Evolutionary conservation across 352 stramenopile genomes (phyloP).

Genomic region (Pythium coloratum): DNA sequence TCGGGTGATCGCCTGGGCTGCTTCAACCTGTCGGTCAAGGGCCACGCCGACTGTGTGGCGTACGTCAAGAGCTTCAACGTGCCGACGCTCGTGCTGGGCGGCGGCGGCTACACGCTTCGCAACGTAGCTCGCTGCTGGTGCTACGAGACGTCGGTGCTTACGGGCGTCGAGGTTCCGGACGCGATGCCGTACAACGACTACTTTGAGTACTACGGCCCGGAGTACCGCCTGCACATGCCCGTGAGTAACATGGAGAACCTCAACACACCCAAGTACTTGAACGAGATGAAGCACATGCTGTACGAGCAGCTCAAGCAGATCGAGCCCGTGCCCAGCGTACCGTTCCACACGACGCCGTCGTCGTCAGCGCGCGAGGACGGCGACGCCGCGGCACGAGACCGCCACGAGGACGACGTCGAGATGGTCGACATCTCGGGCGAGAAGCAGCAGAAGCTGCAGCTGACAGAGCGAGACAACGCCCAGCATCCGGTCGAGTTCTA

Average conservation of each 20-base stretch:
- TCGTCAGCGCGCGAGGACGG: constrained; percentile 44
- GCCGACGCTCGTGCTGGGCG: constrained; percentile 95
- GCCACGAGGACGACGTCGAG: constrained; percentile 58
- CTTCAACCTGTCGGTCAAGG: constrained; percentile 98
- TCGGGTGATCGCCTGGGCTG: constrained; percentile 97
- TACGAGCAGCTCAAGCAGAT: constrained; percentile 95
- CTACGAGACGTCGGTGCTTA: constrained; percentile 96
- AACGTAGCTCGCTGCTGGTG: constrained; percentile 95
- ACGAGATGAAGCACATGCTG: constrained; percentile 88
- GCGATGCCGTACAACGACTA: constrained; percentile 99
- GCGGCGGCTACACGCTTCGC: constrained; percentile 97
- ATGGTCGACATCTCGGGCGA: constrained; percentile 74
- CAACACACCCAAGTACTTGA: constrained; percentile 93
- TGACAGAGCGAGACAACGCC: constrained; percentile 52
- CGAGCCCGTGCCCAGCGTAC: constrained; percentile 95
- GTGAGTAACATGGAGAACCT: constrained; percentile 97
- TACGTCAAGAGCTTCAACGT: constrained; percentile 97
- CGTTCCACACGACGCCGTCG: constrained; percentile 90
- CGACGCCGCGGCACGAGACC: constrained; percentile 50
- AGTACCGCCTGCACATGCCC: constrained; percentile 97
- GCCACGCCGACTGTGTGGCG: constrained; percentile 95
- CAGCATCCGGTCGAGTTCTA: constrained; percentile 78
- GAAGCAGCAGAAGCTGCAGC: constrained; percentile 50
- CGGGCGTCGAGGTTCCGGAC: constrained; percentile 90
- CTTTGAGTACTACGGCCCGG: constrained; percentile 99